phyloP scores from a whole-genome alignment of 768 basidiomycete species.

The Saitozyma sp. region DNA sequence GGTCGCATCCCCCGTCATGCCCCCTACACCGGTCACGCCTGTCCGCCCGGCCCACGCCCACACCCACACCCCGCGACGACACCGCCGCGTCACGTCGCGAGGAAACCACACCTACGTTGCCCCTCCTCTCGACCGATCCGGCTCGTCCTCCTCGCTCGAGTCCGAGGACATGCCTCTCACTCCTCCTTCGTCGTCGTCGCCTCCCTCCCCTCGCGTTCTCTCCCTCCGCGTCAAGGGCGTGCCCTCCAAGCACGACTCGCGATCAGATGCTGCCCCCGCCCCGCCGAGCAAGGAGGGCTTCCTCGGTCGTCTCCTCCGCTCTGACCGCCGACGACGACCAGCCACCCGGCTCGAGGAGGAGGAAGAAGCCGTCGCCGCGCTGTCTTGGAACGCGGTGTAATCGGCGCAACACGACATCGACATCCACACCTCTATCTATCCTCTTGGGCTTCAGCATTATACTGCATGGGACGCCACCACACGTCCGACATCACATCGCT shows the following conservation, averaged over 20 bases:
- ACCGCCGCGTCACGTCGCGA: slow-evolving; percentile 34
- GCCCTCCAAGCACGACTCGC: not conserved
- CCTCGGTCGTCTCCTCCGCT: slow-evolving; percentile 8
- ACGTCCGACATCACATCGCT: too few species aligned
- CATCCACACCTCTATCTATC: too few species aligned
- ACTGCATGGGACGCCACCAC: too few species aligned
- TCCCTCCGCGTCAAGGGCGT: not conserved
- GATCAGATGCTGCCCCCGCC: not conserved
- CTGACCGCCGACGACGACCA: slow-evolving; percentile 21
- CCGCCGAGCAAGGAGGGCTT: slow-evolving; percentile 10
- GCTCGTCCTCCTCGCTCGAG: slow-evolving; percentile 50
- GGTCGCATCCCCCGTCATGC: slow-evolving; percentile 37
- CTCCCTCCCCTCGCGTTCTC: slow-evolving; percentile 6
- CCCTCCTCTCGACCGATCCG: slow-evolving; percentile 50
- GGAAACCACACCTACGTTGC: slow-evolving; percentile 36
- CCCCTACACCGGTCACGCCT: slow-evolving; percentile 34
- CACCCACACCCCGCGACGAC: slow-evolving; percentile 21
- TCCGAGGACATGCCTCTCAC: slow-evolving; percentile 44
- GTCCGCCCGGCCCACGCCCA: slow-evolving; percentile 15
- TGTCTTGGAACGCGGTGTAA: slow-evolving; percentile 26
- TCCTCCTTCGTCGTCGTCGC: slow-evolving; percentile 14
- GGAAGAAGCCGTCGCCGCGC: slow-evolving; percentile 32
- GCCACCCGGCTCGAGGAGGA: slow-evolving; percentile 27
- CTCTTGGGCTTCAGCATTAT: too few species aligned
- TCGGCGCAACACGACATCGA: too few species aligned